Evolutionary conservation across 129 eudicot genomes (phyloP).

Genomic region (Erigeron canadensis): DNA sequence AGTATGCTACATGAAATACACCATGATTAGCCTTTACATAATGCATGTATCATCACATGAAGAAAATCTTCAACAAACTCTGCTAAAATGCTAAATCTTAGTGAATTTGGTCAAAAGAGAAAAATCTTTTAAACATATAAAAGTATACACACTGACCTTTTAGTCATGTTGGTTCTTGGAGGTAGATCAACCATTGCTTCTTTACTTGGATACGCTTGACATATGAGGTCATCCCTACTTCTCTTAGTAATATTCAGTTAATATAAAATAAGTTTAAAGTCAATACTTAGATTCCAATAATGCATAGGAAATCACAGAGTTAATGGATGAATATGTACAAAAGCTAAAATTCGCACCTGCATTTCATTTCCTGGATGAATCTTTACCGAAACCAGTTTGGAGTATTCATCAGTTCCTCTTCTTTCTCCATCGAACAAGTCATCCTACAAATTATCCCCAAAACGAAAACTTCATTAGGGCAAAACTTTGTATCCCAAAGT

Average conservation of each 20-base stretch:
- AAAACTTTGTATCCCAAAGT: constrained; percentile 1
- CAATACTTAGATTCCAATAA: background rate
- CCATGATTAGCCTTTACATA: background rate
- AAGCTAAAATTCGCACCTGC: constrained; percentile 39
- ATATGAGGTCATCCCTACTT: constrained; percentile 47
- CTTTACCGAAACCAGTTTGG: constrained; percentile 36
- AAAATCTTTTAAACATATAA: background rate
- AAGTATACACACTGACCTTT: constrained; percentile 46
- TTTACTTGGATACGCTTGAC: constrained; percentile 43
- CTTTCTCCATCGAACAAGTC: constrained; percentile 34
- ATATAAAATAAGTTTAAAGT: background rate
- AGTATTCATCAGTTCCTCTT: constrained; percentile 47
- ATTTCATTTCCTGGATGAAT: constrained; percentile 47
- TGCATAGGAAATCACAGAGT: background rate
- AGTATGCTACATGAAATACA: constrained; percentile 1
- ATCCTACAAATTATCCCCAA: constrained; percentile 44
- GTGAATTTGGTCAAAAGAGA: background rate
- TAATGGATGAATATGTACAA: background rate
- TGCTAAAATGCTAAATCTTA: background rate
- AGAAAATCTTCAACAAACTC: background rate
- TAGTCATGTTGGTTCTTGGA: constrained; percentile 36
- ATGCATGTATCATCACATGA: background rate
- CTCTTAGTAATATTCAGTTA: constrained; percentile 51
- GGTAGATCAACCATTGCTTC: constrained; percentile 34
- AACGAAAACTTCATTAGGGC: constrained; percentile 1